Base-by-base conservation (phyloP, 208 protist genomes). In the Crithidia bombi region DNA sequence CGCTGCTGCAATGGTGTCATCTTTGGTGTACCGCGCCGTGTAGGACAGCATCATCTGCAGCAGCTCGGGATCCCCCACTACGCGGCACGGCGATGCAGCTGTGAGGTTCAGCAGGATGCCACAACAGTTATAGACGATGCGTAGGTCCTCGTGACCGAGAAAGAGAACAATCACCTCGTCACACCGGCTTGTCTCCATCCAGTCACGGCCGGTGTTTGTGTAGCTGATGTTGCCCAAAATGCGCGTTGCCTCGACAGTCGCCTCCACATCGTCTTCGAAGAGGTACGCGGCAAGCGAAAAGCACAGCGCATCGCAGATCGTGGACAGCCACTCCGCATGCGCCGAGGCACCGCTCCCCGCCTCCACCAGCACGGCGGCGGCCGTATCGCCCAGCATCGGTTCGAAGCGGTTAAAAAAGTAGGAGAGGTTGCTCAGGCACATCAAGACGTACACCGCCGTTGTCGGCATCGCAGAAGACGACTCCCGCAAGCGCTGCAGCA, bases 91-190 rank as follows among this genome's bases (percentile, higher is more conserved):
- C 46, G 81, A 85, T 6, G 82, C 86, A 9, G 89, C 89, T 17
- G 82, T 92, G 28, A 94, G 67, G 73, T 94, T 94, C 5, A 94
- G 82, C 44, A 94, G 38, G 11, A 92, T 67, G 25, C 89, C 89
- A 61, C 87, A 91, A 66, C 84, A 92, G 79, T 92, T 92, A 72
- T 92, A 94, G 47, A 89, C 86, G 39, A 94, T 65, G 23, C 89
- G 86, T 19, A 88, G 76, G 65, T 94, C 89, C 63, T 92, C 86
- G 59, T 94, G 89, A 1, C 85, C 86, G 35, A 91, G 78, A 63
- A 94, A 92, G 12, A 94, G 56, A 14, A 91, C 75, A 17, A 83
- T 57, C n/a, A 94, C 84, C 76, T 94, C 89, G 72, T 94, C 89
- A 57, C 89, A 94, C 2, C 58, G 62, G 58, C 92, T 89, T 7